Conservation (phyloP, 176 grass and related monocot genomes). For the Oryza coarctata region DNA sequence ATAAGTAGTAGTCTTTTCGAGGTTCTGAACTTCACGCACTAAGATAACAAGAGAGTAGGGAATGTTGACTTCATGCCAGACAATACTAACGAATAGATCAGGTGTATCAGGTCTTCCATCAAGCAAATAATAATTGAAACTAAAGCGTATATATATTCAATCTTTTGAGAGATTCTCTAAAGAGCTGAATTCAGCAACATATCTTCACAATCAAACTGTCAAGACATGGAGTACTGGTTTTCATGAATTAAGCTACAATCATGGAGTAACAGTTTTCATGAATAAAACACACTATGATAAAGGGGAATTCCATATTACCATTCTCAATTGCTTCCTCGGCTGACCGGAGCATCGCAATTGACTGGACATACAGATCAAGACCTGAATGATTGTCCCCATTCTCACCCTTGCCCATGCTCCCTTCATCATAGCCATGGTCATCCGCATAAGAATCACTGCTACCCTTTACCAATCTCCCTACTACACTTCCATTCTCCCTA, state of each 20-base stretch:
- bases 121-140: not conserved
- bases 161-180: not conserved
- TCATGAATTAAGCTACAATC: constrained; percentile 1
- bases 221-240: not conserved
- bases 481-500: constrained; percentile 51
- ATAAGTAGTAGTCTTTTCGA: not conserved
- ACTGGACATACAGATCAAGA: constrained; percentile 53
- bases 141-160: not conserved
- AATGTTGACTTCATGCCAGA: constrained; percentile 1
- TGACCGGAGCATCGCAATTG: constrained; percentile 54
- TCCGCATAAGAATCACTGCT: constrained; percentile 37
- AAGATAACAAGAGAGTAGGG: not conserved
- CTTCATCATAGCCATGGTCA: constrained; percentile 34
- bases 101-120: not conserved
- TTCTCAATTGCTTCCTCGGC: constrained; percentile 81
- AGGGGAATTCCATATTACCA: constrained; percentile 47
- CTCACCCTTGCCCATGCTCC: constrained; percentile 35
- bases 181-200: not conserved
- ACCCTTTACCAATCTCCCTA: constrained; percentile 25
- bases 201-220: not conserved
- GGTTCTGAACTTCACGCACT: not conserved
- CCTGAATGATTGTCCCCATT: constrained; percentile 48
- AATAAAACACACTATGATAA: constrained; percentile 20
- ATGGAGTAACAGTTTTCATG: not conserved
- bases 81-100: not conserved